Base-by-base conservation (phyloP, 2,329 filamentous ascomycete genomes). In the Cercospora zeina region DNA sequence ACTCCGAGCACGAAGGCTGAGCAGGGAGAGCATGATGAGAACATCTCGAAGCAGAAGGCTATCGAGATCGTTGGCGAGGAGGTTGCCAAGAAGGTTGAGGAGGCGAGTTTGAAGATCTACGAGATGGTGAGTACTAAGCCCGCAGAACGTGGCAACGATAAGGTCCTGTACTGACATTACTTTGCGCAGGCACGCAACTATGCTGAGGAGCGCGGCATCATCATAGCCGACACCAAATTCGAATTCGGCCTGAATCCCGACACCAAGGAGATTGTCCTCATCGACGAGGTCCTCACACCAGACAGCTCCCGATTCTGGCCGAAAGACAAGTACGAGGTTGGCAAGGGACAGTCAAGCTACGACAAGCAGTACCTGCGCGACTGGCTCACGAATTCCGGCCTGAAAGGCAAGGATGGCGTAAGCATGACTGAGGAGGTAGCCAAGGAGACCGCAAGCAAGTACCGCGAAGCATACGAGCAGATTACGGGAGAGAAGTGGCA, bases 1-100 rank as follows among this genome's bases (percentile, higher is more conserved):
- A 93, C 90, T 27, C 92, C 92, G 0, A 90, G 85, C 69, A 96
- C 92, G 11, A 96, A 96, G 80, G 92, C 92, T 1, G 87, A 90
- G 70, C 79, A 84, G 33, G 92, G 92, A 27, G 79, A 86, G 67
- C 88, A 95, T 74, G 88, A 96, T 75, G 89, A 93, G 78, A 96
- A 96, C 78, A 96, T 96, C 69, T 84, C 85, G 61, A 89, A 87
- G 0, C 86, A 87, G 58, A 78, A 85, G 71, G 85, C 84, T 6
- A 77, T 76, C 56, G 78, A 82, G 70, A 84, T 92, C 68, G 82
- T 90, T 6, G 88, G 89, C 58, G 81, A 83, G 54, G 80, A 81
- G 51, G 84, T 89, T 70, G 89, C 89, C 5, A 77, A 78, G 24
- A 82, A 81, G 64, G 85, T 93, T 64, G 87, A 89, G 74, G 78